Base-by-base conservation (phyloP, 2,329 filamentous ascomycete species). In the Magnaporthales sp. region DNA sequence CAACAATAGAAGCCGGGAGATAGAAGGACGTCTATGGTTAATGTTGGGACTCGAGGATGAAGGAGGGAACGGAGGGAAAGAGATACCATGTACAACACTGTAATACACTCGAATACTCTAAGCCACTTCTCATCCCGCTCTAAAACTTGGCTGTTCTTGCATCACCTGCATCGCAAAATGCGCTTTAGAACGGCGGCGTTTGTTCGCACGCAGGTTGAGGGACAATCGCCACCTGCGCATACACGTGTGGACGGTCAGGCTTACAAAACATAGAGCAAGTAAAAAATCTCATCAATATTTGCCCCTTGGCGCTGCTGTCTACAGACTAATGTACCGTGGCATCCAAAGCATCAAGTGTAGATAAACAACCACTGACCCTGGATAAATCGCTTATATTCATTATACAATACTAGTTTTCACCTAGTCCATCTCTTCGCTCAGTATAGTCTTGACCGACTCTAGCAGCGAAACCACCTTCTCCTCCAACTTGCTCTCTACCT, bases 381-480 rank as follows among this genome's bases (percentile, higher is more conserved):
- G 56, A 15, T 26, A 5, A 27, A 27, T 11, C 4, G 10, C 22
- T 60, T 15, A 60, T 60, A 29, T 60, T 27, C 22, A 60, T 60
- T 60, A 60, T 60, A 60, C 56, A 60, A 24, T 27, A 58, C 24
- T 58, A 24, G 24, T 8, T 11, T 24, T 30, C 58, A 26, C 56
- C 70, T 72, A 75, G 66, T 85, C 83, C 67, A 82, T 74, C 38
- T 82, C 81, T 65, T 86, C 84, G 67, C 78, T 79, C 68, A 89
- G 75, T 60, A 88, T 81, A 70, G 82, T 81, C 71, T 82, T 80
- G 22, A 88, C 83, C 5, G 83, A 84, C 72, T 85, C 84, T 72
- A 95, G 78, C 75, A 94, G 88, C 67, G 77, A 81, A 29, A 94
- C 81, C 7, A 95, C 86, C 78, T 89, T 92, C 73, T 90, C 87